Evolutionary conservation across 306 rosid genomes (phyloP), one percentile per base, ranked within the genome.

Genomic region (Oemleria cerasiformis): DNA sequence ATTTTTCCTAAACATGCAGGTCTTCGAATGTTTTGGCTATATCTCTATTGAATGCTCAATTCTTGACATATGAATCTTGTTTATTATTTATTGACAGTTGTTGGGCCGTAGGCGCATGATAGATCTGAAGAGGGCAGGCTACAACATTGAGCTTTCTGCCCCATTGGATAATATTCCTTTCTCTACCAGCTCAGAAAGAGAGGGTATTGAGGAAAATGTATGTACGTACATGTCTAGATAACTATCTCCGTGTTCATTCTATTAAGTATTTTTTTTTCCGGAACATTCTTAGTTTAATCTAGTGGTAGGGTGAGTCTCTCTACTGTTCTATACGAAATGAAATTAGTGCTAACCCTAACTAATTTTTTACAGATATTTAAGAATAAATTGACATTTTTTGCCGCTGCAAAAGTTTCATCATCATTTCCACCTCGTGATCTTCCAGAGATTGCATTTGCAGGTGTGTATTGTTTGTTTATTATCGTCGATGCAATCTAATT

Each of bases 381-480:
- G 82, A 94, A 88, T 77, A 89, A 84, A 75, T 76, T 94, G 84
- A 86, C 86, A 7, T 94, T 91, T 84, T 91, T 91, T 72, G 99
- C 99, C 43, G 94, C 99, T 65, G 99, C 97, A 13, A 91, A 91
- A 77, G 88, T 78, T 67, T 89, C 97, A 23, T 94, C 96, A 16
- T 94, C 99, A 77, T 91, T 94, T 87, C 96, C 96, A 16, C 92
- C 92, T 65, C 91, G 92, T 62, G 80, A 76, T 56, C 83, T 94
- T 78, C 99, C 96, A 2, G 99, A 94, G 85, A 91, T 94, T 81
- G 99, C 99, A 82, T 94, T 94, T 81, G 99, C 99, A 51, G 99
- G 99, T 94, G 25, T 42, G 12, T 65, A 72, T 67, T 17, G 14
- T 61, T 72, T 55, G 1, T 34, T 61, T 67, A 14, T 38, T 61